Base-by-base conservation (phyloP, 768 basidiomycete species). In the Crepidotus variabilis region DNA sequence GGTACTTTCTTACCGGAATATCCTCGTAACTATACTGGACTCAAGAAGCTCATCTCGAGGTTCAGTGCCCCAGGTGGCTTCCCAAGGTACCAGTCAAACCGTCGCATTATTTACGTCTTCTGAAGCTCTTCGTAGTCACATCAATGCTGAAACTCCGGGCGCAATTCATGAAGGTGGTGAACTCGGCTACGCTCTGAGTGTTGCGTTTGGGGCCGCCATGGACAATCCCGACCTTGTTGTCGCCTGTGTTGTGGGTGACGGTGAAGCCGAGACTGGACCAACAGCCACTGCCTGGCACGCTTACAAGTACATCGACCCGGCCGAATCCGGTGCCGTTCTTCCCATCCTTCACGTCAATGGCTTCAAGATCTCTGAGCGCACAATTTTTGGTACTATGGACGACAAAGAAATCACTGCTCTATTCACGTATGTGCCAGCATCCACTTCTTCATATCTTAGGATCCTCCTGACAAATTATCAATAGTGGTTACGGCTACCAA, bases 91-190 rank as follows among this genome's bases (percentile, higher is more conserved):
- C 78, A 69, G 45, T 21, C 20, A 13, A 18, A 2, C 24, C 14
- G 2, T 49, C 21, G 47, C n/a, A 7, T 28, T 6, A 52, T 47
- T n/a, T 23, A 33, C 32, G 13, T 48, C 63, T 20, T 24, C 56
- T 58, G 1, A 55, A 21, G 13, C 22, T 11, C 23, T 22, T 55
- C 49, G 10, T 34, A 86, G 85, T 62, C 85, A 87, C 56, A 82
- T 88, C 61, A 90, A 92, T 57, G 88, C 92, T 0, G 83, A 91
- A 69, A 93, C 91, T 0, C 94, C 93, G 18, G 94, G 94, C 5
- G 79, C 83, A 2, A 95, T 97, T 59, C 94, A 97, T 63, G 94
- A 97, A 72, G 94, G 94, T 53, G 88, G 87, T 24, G 94, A 95
- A 69, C 80, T 95, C 13, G 93, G 94, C 7, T 96, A 95, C 61